Evolutionary conservation across 495 filamentous ascomycete species (phyloP).

Genomic region (Aspergillus bertholletiae): DNA sequence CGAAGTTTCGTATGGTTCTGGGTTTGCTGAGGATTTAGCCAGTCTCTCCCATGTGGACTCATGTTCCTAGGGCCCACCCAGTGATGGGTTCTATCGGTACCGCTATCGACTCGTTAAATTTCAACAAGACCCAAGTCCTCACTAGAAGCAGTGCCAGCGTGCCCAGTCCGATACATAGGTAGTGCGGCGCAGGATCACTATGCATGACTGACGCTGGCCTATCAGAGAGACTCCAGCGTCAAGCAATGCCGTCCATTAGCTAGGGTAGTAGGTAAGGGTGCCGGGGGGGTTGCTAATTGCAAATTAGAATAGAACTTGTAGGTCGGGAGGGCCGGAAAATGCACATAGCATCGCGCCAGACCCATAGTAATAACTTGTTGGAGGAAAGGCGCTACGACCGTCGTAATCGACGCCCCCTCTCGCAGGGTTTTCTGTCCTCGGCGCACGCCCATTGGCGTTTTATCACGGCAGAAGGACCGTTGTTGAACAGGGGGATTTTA

Average conservation of each 20-base stretch:
- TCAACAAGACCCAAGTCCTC: not conserved
- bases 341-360: constrained; percentile 18
- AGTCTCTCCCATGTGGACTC: constrained; percentile 17
- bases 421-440: not conserved
- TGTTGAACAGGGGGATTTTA: not conserved
- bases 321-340: constrained; percentile 20
- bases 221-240: not conserved
- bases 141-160: not conserved
- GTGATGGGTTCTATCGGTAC: not conserved
- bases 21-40: not conserved
- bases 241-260: constrained; percentile 6
- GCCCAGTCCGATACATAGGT: not conserved
- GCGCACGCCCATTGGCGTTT: constrained; percentile 9
- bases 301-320: constrained; percentile 19
- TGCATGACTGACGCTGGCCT: constrained; percentile 1
- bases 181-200: not conserved
- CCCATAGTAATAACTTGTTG: constrained; percentile 23
- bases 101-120: not conserved
- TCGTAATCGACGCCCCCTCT: not conserved
- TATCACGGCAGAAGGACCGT: constrained; percentile 1
- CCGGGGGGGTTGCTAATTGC: constrained; percentile 12
- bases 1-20: not conserved
- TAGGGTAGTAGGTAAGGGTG: not conserved
- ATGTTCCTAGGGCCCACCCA: constrained; percentile 10
- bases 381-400: constrained; percentile 10